Percentiles rank a stretch among this genome's conserved stretches.
These are phyloP conservation scores for Rhizopogon vinicolor DNA, from an alignment of 768 basidiomycete species.

Conservation along the genomic window DNA sequence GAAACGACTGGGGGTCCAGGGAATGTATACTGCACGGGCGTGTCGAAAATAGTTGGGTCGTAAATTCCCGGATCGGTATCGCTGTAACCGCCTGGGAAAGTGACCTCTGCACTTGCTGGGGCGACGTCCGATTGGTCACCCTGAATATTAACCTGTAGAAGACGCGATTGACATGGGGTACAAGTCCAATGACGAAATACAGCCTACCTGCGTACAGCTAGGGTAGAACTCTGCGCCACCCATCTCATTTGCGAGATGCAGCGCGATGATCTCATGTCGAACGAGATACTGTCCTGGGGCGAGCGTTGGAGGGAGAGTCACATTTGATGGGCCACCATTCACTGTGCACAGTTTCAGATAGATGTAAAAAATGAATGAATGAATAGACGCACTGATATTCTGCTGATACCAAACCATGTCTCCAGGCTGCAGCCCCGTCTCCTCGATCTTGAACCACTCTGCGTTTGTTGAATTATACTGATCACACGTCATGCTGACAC, in stretches of 20 bases:
- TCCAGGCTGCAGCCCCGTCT: slow-evolving; percentile 39
- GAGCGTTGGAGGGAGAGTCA: slow-evolving; percentile 46
- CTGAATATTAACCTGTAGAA: slow-evolving; percentile 41
- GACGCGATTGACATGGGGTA: background rate
- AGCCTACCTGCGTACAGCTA: slow-evolving; percentile 48
- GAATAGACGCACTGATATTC: slow-evolving; percentile 42
- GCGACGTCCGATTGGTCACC: slow-evolving; percentile 52
- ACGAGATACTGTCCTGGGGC: slow-evolving; percentile 69
- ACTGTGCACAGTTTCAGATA: slow-evolving; percentile 20
- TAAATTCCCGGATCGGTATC: slow-evolving; percentile 71
- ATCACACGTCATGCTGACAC: slow-evolving; percentile 52
- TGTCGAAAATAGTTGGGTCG: slow-evolving; percentile 36
- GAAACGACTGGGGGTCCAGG: slow-evolving; percentile 49
- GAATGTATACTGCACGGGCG: slow-evolving; percentile 37
- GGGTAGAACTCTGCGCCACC: slow-evolving; percentile 83
- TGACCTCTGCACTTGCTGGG: slow-evolving; percentile 45
- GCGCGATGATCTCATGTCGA: slow-evolving; percentile 77
- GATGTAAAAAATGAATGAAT: background rate
- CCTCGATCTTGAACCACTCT: slow-evolving; percentile 72
- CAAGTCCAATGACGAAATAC: background rate
- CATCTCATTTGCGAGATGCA: slow-evolving; percentile 53
- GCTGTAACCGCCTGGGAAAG: slow-evolving; percentile 69
- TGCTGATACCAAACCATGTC: slow-evolving; percentile 47
- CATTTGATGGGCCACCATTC: slow-evolving; percentile 34
- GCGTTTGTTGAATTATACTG: slow-evolving; percentile 54